Base-by-base conservation (phyloP, 1,139 yeast genomes). In the Saccharomyces uvarum region DNA sequence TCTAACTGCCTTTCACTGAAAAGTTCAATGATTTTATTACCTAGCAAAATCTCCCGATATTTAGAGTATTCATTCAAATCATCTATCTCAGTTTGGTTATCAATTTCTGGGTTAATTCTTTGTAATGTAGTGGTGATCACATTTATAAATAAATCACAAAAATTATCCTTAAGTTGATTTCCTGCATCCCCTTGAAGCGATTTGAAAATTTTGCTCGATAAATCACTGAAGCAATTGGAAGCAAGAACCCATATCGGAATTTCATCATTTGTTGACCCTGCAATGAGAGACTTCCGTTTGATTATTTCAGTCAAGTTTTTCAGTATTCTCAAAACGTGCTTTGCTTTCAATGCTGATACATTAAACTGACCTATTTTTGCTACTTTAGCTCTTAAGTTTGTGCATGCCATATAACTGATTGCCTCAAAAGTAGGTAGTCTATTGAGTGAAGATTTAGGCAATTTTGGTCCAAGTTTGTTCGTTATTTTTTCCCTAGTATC, bases 401-500 rank as follows among this genome's bases (percentile, higher is more conserved):
- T 70, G 53, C 83, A 72, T 0, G 88, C 76, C 29, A 70, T 65
- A 54, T 77, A 77, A 60, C 93, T 80, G 2, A 86, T 71, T 0
- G 89, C 82, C 42, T 83, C 77, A 65, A 85, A 89, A 0, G 89
- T 78, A 1, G 96, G 93, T 29, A 80, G 74, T 56, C 81, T 81
- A 9, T 73, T 69, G 48, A 62, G 66, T 3, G 65, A 59, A 1
- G 62, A 50, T 2, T 56, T 56, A 2, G 69, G 60, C 33, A 70
- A 54, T 50, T 67, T 68, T 4, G 67, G 63, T 24, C 65, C 64
- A 14, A 72, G 60, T 54, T 73, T 73, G 47, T 64, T 73, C 59
- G 69, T 68, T 51, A 85, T 85, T 56, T 84, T 71, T 19, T 74
- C 75, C 56, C 86, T 73, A 0, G 83, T 78, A 3, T 81, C 82